These are phyloP conservation scores for Herpetospermum pedunculosum DNA, from an alignment of 306 rosid species.

Conservation along the genomic window DNA sequence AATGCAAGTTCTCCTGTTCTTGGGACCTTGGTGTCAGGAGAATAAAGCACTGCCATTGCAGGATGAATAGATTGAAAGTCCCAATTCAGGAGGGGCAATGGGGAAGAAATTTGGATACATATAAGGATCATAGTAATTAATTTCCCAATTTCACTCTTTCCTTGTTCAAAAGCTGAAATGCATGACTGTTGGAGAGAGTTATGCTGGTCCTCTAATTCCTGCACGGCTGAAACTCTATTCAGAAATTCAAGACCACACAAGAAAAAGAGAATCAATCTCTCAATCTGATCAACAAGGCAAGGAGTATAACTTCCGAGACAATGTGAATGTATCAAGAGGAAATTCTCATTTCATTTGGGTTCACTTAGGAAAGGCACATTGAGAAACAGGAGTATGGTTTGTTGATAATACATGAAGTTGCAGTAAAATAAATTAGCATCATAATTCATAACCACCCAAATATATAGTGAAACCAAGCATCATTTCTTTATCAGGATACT, in stretches of 20 bases:
- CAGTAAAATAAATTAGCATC: neutral
- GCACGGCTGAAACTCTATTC: constrained; percentile 33
- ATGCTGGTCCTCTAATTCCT: constrained; percentile 25
- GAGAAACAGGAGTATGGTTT: neutral
- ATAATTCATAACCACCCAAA: neutral
- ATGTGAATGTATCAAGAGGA: neutral
- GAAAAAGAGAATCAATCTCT: neutral
- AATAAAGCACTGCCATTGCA: constrained; percentile 61
- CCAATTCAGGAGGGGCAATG: constrained; percentile 34
- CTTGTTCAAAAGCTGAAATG: constrained; percentile 19
- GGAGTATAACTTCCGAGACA: neutral
- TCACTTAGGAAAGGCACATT: neutral
- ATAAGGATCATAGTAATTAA: constrained; percentile 39
- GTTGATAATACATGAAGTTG: neutral
- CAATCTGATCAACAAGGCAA: neutral
- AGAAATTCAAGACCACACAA: constrained; percentile 8
- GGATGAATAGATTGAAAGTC: constrained; percentile 31
- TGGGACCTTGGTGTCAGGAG: constrained; percentile 85
- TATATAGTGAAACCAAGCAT: neutral
- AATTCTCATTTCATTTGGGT: neutral
- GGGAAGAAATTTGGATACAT: constrained; percentile 40
- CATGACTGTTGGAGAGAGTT: constrained; percentile 12
- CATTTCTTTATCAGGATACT: neutral
- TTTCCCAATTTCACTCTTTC: constrained; percentile 37
- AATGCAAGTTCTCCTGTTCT: constrained; percentile 89